phyloP scores from a whole-genome alignment of 1,284 basidiomycete genomes.

The Inonotus obliquus region DNA sequence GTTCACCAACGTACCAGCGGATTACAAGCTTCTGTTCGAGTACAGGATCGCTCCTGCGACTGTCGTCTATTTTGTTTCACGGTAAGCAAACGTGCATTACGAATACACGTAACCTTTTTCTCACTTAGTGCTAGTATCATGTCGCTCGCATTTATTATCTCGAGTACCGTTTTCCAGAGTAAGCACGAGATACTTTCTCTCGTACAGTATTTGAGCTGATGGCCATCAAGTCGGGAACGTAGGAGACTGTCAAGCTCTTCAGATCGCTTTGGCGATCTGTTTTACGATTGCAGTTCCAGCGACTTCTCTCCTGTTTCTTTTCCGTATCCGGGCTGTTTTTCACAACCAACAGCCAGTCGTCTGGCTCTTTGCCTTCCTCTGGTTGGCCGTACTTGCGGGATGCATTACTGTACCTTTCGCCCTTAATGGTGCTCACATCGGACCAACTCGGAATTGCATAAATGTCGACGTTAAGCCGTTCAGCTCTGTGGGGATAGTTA shows the following conservation, averaged over 20 bases:
- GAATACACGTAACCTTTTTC: background rate
- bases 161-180: slow-evolving; percentile 14
- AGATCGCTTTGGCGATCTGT: background rate
- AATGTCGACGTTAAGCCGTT: slow-evolving; percentile 1
- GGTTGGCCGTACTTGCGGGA: slow-evolving; percentile 9
- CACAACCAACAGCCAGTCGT: background rate
- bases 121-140: slow-evolving; percentile 1
- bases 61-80: slow-evolving; percentile 27
- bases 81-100: slow-evolving; percentile 15
- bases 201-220: background rate
- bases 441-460: background rate
- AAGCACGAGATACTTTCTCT: background rate
- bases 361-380: slow-evolving; percentile 10
- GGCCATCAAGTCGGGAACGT: background rate
- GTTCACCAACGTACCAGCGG: slow-evolving; percentile 21
- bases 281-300: slow-evolving; percentile 5
- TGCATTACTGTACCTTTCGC: slow-evolving; percentile 13
- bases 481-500: background rate
- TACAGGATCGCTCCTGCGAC: slow-evolving; percentile 20
- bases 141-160: slow-evolving; percentile 14
- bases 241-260: background rate
- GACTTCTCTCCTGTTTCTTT: slow-evolving; percentile 15
- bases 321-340: slow-evolving; percentile 18
- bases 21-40: slow-evolving; percentile 24
- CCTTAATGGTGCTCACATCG: slow-evolving; percentile 10